These are phyloP conservation scores for Boletus coccyginus DNA, from an alignment of 768 basidiomycete species.

Conservation along the genomic window DNA sequence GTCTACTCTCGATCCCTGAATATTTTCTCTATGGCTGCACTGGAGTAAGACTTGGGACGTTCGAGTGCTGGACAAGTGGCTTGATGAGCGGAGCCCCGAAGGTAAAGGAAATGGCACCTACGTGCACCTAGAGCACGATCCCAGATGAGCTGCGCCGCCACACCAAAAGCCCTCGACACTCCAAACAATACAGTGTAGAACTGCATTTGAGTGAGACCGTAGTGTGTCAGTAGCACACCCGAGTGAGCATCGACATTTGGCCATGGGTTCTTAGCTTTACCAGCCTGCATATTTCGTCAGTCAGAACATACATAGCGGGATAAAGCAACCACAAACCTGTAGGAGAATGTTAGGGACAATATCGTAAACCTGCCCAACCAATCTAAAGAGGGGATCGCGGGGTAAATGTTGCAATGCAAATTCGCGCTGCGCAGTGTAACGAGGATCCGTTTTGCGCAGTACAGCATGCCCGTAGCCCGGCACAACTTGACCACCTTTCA, in stretches of 20 bases:
- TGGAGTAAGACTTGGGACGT: constrained; percentile 90
- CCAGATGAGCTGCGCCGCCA: constrained; percentile 88
- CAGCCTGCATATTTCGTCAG: constrained; percentile 48
- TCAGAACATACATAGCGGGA: not conserved
- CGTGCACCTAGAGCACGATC: constrained; percentile 90
- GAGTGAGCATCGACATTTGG: constrained; percentile 99
- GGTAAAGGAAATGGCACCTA: constrained; percentile 38
- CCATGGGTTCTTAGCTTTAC: constrained; percentile 93
- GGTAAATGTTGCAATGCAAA: constrained; percentile 86
- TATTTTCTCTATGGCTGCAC: constrained; percentile 72
- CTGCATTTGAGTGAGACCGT: constrained; percentile 86
- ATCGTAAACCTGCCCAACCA: constrained; percentile 86
- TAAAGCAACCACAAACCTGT: constrained; percentile 45
- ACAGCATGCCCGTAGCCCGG: constrained; percentile 92
- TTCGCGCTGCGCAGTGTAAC: constrained; percentile 87
- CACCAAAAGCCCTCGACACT: constrained; percentile 92
- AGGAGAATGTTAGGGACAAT: constrained; percentile 89
- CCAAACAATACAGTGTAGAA: constrained; percentile 98
- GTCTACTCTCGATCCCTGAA: constrained; percentile 46
- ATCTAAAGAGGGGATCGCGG: constrained; percentile 88
- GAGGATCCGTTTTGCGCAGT: constrained; percentile 87
- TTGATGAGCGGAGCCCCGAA: not conserved
- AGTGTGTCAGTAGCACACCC: constrained; percentile 82
- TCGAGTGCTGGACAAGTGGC: constrained; percentile 59
- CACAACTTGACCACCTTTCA: constrained; percentile 91